These are phyloP conservation scores for Mortierella antarctica DNA, from an alignment of 192 early-diverging fungal genomes.

Conservation along the genomic window DNA sequence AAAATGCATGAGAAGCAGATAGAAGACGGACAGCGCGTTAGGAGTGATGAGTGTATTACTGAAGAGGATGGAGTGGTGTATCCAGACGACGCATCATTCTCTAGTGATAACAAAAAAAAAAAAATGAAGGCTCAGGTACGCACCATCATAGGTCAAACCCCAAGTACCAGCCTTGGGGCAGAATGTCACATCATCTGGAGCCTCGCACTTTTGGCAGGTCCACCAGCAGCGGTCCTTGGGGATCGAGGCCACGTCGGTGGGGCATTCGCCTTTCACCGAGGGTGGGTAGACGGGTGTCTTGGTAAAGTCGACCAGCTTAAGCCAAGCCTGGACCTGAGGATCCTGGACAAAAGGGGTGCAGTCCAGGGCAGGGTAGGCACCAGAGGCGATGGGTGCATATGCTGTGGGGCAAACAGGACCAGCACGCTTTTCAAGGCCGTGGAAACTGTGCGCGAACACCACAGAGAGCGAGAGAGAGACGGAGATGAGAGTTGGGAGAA, in stretches of 20 bases:
- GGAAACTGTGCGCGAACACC: slow-evolving; percentile 16
- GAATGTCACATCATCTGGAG: slow-evolving; percentile 41
- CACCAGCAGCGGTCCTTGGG: slow-evolving; percentile 61
- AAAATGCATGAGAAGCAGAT: not conserved
- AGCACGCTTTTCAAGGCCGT: slow-evolving; percentile 42
- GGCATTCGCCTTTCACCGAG: slow-evolving; percentile 40
- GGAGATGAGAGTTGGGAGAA: slow-evolving; percentile 12
- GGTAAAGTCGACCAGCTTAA: slow-evolving; percentile 48
- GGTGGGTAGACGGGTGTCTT: slow-evolving; percentile 43
- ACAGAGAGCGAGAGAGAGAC: slow-evolving; percentile 25
- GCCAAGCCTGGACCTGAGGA: slow-evolving; percentile 32
- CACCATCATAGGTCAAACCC: slow-evolving; percentile 68
- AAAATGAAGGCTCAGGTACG: not conserved
- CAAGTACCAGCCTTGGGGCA: slow-evolving; percentile 65
- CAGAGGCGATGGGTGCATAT: slow-evolving; percentile 30
- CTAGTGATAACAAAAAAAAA: not conserved
- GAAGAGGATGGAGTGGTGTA: not conserved
- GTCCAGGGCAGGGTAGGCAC: slow-evolving; percentile 44
- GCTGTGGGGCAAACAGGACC: slow-evolving; percentile 13
- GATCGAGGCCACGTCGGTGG: slow-evolving; percentile 30
- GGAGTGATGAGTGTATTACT: not conserved
- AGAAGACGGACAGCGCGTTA: not conserved
- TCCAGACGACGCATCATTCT: not conserved
- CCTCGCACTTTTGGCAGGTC: slow-evolving; percentile 60
- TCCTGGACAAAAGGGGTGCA: slow-evolving; percentile 43